Conservation (phyloP, 2,329 filamentous ascomycete genomes). For the Aaosphaeria pasadenensis region DNA sequence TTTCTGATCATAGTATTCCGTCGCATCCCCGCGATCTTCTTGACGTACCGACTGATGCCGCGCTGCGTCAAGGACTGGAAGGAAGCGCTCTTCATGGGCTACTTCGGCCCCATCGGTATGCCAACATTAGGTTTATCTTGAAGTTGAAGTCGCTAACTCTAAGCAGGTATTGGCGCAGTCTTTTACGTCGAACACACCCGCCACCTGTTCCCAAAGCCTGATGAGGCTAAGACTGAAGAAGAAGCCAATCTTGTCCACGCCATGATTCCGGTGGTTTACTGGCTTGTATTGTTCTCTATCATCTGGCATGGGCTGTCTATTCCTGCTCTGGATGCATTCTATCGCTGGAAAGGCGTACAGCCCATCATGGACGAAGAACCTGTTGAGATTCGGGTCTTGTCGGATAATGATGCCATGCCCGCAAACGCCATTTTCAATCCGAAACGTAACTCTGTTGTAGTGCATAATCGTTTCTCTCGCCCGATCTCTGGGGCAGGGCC, state of each 20-base stretch:
- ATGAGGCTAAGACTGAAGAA: conserved; percentile 36
- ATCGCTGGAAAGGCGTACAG: conserved; percentile 33
- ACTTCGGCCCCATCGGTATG: conserved; percentile 45
- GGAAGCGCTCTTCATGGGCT: conserved; percentile 61
- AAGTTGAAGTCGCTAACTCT: conserved; percentile 9
- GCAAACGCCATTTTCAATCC: conserved; percentile 41
- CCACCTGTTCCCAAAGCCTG: conserved; percentile 42
- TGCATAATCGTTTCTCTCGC: conserved; percentile 49
- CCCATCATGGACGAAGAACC: conserved; percentile 41
- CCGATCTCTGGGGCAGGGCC: conserved; percentile 7
- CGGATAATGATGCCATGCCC: conserved; percentile 34
- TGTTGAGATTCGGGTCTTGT: conserved; percentile 39
- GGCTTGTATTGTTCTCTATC: conserved; percentile 39
- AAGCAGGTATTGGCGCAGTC: conserved; percentile 42
- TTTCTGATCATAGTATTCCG: conserved; percentile 54
- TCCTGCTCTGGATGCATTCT: conserved; percentile 42
- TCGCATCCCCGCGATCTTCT: conserved; percentile 55
- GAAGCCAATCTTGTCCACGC: conserved; percentile 41
- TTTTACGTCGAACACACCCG: conserved; percentile 42
- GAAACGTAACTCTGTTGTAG: conserved; percentile 32
- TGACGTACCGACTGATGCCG: conserved; percentile 57
- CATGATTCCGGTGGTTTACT: conserved; percentile 46
- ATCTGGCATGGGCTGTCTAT: conserved; percentile 50
- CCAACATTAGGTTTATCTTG: conserved; percentile 2
- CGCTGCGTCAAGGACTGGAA: conserved; percentile 51